Evolutionary conservation across 768 basidiomycete species (phyloP), one percentile per base, ranked within the genome.

Genomic region (Strobilomyces dryophilus): DNA sequence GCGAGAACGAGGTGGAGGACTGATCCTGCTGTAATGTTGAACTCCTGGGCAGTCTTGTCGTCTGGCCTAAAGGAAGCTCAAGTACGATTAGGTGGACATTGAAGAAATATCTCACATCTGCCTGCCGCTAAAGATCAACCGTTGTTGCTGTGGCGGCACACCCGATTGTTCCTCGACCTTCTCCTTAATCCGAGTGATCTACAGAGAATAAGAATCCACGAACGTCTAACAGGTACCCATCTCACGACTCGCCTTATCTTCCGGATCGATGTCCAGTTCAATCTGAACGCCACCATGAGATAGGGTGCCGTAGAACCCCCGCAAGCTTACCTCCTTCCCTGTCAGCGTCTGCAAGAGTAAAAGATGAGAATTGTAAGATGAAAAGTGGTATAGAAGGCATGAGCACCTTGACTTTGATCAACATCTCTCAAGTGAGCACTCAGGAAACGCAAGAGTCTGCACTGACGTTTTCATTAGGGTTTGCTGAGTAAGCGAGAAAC

Each of bases 81-180:
- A 27, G 49, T 41, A 24, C n/a, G 48, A 47, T 36, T 37, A 18
- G 15, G 31, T 24, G 29, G 2, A 14, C 6, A 44, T 39, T 29
- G 37, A 27, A 27, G 47, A 35, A 29, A 44, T 54, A 37, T 74
- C 82, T 71, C 71, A 98, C 95, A 98, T 86, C 68, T 97, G 95
- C 65, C 94, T 84, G 32, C 95, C 95, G 64, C 82, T 73, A 69
- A 87, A 97, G 68, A 98, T 98, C 64, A 98, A 72, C 53, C 95
- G 84, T 71, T 98, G 95, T 71, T 98, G 95, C 40, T 79, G 90
- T 55, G 95, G 95, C 21, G 95, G 95, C 39, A 98, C 95, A 59
- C 95, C 95, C 7, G 93, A 94, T 74, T 98, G 95, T 76, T 98
- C 95, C 71, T 98, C 95, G 9, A 98, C 92, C 70, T 91, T 90